phyloP scores from a whole-genome alignment of 2,329 filamentous ascomycete species.

The Sporothrix humicola region DNA sequence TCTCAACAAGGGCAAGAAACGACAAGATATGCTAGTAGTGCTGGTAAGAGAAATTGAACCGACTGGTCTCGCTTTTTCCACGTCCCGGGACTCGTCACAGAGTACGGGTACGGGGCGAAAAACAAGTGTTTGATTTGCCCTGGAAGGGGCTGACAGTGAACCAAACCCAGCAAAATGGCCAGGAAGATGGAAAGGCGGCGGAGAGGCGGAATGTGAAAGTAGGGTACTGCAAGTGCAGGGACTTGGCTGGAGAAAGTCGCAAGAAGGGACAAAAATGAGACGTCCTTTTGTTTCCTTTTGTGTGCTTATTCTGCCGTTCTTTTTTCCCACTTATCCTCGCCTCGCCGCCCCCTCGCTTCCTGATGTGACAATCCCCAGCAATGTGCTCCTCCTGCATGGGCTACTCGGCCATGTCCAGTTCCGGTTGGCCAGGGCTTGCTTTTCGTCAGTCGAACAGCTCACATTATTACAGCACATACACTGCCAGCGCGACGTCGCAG shows the following conservation, averaged over 20 bases:
- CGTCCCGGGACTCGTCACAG: not conserved
- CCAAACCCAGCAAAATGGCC: not conserved
- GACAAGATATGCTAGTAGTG: not conserved
- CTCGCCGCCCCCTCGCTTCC: not conserved
- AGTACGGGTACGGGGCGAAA: too few relatives aligned
- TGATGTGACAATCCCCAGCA: not conserved
- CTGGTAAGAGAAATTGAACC: too few relatives aligned
- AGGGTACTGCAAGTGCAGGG: not conserved
- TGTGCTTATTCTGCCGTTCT: not conserved
- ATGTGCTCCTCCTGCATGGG: constrained; percentile 5
- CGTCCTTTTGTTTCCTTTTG: constrained; percentile 3
- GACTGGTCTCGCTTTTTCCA: not conserved
- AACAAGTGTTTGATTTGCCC: constrained; percentile 21
- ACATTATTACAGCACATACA: not conserved
- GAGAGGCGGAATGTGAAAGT: not conserved
- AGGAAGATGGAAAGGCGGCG: not conserved
- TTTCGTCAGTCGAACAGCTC: not conserved
- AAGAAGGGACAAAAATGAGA: not conserved
- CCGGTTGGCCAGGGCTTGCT: not conserved
- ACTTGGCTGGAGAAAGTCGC: not conserved
- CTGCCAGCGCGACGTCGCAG: not conserved
- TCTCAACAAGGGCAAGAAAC: not conserved
- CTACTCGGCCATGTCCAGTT: not conserved
- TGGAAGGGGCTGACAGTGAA: constrained; percentile 4
- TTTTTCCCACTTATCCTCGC: not conserved